Evolutionary conservation across 2,329 filamentous ascomycete genomes (phyloP).

Genomic region (Botrytis byssoidea): DNA sequence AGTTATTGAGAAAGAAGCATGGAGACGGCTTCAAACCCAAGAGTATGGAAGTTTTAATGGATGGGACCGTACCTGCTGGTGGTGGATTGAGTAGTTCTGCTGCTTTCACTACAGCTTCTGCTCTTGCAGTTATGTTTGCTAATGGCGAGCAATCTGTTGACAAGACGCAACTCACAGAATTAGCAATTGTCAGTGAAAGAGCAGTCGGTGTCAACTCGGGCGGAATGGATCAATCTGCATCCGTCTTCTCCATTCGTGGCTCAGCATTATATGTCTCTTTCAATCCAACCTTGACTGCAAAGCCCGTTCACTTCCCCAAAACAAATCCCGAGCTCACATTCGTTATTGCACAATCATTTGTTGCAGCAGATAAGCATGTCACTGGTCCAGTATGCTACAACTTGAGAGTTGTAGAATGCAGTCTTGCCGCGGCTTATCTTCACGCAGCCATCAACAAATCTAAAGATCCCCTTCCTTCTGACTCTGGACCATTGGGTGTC

Average conservation of each 20-base stretch:
- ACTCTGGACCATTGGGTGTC: conserved; percentile 78
- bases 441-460: conserved; percentile 57
- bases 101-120: conserved; percentile 87
- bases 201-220: conserved; percentile 95
- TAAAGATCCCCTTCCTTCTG: conserved; percentile 63
- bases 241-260: conserved; percentile 84
- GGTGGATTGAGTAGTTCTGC: conserved; percentile 92
- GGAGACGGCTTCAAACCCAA: conserved; percentile 61
- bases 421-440: conserved; percentile 73
- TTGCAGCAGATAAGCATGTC: conserved; percentile 90
- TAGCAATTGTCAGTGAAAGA: conserved; percentile 92
- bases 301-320: conserved; percentile 77
- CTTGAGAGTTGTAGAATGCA: conserved; percentile 92
- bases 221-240: conserved; percentile 97
- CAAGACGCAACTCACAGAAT: conserved; percentile 87
- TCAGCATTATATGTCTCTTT: conserved; percentile 90
- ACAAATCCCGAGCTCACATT: conserved; percentile 84
- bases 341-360: conserved; percentile 90
- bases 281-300: conserved; percentile 71
- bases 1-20: conserved; percentile 68
- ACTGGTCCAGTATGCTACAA: conserved; percentile 96
- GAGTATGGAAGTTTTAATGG: conserved; percentile 84
- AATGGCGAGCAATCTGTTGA: conserved; percentile 77
- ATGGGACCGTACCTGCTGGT: conserved; percentile 88
- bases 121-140: conserved; percentile 81